Evolutionary conservation across 345 rosid genomes (phyloP), one percentile per base, ranked within the genome.

Genomic region (Linum trigynum): DNA sequence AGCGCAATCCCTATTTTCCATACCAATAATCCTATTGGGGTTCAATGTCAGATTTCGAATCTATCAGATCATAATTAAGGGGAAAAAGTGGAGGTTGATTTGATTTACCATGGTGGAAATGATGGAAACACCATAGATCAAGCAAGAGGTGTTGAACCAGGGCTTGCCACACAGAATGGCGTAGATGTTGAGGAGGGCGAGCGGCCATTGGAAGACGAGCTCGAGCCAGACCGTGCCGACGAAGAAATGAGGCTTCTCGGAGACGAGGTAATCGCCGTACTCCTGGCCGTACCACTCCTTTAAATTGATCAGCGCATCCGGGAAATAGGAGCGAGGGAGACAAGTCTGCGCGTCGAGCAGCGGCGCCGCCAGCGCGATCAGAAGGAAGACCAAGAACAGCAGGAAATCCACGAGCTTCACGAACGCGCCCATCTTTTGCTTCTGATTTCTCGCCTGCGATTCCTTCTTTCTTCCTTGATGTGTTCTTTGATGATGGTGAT

Each of bases 161-260:
- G 89, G 61, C 68, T 83, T 88, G 36, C 84, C 71, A 15, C 83
- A 67, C 38, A 83, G 58, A 63, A 90, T 70, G 1, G 76, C 95
- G 64, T 75, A 85, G 23, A 85, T 65, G 62, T 78, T 88, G 55
- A 82, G 58, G 39, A 90, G 50, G 4, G 85, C 67, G 62, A 90
- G 96, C 3, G 98, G 96, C 96, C 96, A 90, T 2, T 76, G 81
- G 65, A 90, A 74, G 5, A 88, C 5, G 39, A 92, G 83, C 75
- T 90, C 91, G 7, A 82, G 77, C 96, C 90, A 84, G 2, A 84
- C 77, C 39, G 86, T 32, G 2, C 87, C 96, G 5, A 86, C 85
- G 70, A 90, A 78, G 82, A 90, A 92, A 67, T 72, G 75, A 3
- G 97, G 98, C 73, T 82, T 86, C 75, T 90, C 98, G 57, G 51